These are phyloP conservation scores for Chlamydomonas sp. DNA, from an alignment of 139 green algal genomes.

Conservation along the genomic window DNA sequence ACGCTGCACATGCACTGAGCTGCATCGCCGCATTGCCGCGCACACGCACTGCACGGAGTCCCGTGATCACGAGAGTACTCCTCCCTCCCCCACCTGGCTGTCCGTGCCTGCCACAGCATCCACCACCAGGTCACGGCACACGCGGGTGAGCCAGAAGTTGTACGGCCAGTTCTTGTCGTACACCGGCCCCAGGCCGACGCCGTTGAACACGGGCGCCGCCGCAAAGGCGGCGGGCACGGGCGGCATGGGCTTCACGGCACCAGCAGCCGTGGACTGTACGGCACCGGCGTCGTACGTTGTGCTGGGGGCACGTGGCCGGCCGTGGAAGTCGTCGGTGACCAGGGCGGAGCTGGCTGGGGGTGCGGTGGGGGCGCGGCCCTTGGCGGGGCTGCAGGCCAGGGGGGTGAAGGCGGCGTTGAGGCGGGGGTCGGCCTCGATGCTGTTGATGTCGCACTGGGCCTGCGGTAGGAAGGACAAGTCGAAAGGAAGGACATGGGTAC, in stretches of 20 bases:
- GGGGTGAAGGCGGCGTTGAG: slow-evolving; percentile 1
- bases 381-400: slow-evolving; percentile 18
- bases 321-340: slow-evolving; percentile 38
- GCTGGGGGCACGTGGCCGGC: neutral
- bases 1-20: no score
- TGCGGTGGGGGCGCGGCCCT: neutral
- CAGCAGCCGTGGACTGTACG: neutral
- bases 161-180: slow-evolving; percentile 38
- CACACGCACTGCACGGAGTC: no score
- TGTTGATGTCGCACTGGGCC: neutral
- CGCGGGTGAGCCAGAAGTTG: slow-evolving; percentile 4
- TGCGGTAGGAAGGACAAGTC: neutral
- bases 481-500: no score
- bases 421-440: slow-evolving; percentile 14
- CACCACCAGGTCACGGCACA: slow-evolving; percentile 34
- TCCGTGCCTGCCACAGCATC: slow-evolving; percentile 21
- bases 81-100: neutral
- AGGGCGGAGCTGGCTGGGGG: neutral
- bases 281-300: slow-evolving; percentile 17
- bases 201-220: neutral
- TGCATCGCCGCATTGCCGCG: no score
- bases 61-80: no score
- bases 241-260: slow-evolving; percentile 4
- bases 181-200: neutral
- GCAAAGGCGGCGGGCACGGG: slow-evolving; percentile 7